Evolutionary conservation across 805 yeast genomes (phyloP).

Genomic region (Metschnikowia santaceciliae): DNA sequence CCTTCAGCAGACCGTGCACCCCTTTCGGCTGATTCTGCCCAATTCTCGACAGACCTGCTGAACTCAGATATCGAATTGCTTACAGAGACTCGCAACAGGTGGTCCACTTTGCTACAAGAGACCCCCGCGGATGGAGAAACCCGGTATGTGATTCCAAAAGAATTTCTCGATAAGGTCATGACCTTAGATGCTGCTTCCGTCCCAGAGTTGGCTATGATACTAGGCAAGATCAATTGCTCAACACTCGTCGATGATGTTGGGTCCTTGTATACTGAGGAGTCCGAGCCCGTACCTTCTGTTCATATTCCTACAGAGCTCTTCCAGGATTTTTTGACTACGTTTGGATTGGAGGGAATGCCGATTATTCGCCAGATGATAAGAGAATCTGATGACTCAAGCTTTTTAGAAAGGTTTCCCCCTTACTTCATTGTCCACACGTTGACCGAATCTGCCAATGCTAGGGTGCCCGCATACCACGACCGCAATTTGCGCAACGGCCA

Average conservation of each 20-base stretch:
- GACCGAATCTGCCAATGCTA: slow-evolving; percentile 15
- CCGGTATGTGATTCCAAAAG: slow-evolving; percentile 46
- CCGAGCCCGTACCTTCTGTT: slow-evolving; percentile 19
- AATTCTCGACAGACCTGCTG: background rate
- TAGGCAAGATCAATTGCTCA: slow-evolving; percentile 48
- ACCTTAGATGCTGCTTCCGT: slow-evolving; percentile 18
- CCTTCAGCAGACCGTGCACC: background rate
- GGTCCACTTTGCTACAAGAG: slow-evolving; percentile 8
- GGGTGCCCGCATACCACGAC: slow-evolving; percentile 3
- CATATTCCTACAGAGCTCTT: slow-evolving; percentile 44
- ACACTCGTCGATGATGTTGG: slow-evolving; percentile 45
- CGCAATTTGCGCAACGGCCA: slow-evolving; percentile 6
- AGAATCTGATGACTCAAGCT: slow-evolving; percentile 25
- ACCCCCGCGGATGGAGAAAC: slow-evolving; percentile 41
- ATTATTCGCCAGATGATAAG: slow-evolving; percentile 28
- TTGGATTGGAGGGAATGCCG: slow-evolving; percentile 44
- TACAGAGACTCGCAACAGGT: slow-evolving; percentile 4
- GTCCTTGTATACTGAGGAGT: slow-evolving; percentile 29
- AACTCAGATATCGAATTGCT: background rate
- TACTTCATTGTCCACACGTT: slow-evolving; percentile 33
- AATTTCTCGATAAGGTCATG: slow-evolving; percentile 42
- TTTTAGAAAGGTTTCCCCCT: slow-evolving; percentile 36
- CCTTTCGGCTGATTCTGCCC: background rate
- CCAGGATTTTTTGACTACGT: slow-evolving; percentile 46
- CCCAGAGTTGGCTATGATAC: slow-evolving; percentile 22